Percentiles rank a stretch among this genome's conserved stretches.
phyloP scores from a whole-genome alignment of 2,329 filamentous ascomycete genomes.

The Pseudopyricularia javanii region DNA sequence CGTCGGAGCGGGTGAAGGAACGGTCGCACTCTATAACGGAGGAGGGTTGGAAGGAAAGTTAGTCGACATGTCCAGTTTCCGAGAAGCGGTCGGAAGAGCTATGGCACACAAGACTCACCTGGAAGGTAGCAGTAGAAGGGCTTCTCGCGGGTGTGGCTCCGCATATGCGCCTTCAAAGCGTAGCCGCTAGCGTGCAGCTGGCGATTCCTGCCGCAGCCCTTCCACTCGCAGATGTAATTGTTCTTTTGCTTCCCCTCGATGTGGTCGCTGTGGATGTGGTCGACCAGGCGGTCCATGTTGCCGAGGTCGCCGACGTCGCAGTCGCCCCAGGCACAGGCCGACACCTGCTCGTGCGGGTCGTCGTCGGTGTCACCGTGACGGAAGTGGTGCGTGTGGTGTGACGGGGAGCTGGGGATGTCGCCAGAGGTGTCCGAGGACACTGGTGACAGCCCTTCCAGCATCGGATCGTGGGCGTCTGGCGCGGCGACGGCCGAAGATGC shows the following conservation, averaged over 20 bases:
- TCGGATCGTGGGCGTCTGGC: constrained; percentile 28
- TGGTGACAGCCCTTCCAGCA: constrained; percentile 50
- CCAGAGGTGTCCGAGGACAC: constrained; percentile 87
- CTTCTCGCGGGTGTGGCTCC: constrained; percentile 95
- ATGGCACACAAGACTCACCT: constrained; percentile 39
- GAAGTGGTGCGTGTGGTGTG: constrained; percentile 39
- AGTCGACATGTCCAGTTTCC: background rate
- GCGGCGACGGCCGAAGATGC: constrained; percentile 31
- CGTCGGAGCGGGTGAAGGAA: constrained; percentile 90
- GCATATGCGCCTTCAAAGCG: constrained; percentile 91
- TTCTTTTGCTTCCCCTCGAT: constrained; percentile 90
- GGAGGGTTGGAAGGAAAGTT: constrained; percentile 7
- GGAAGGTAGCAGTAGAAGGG: constrained; percentile 94
- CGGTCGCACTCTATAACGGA: constrained; percentile 72
- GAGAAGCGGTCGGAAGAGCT: background rate
- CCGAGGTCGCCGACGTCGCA: constrained; percentile 59
- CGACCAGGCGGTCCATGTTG: constrained; percentile 72
- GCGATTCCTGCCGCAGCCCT: constrained; percentile 76
- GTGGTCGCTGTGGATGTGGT: constrained; percentile 84
- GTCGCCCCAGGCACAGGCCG: constrained; percentile 65
- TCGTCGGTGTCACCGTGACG: constrained; percentile 51
- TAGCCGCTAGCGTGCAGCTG: constrained; percentile 91
- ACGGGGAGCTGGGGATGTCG: constrained; percentile 57
- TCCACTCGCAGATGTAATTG: constrained; percentile 90
- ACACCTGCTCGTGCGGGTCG: constrained; percentile 66